Base-by-base conservation (phyloP, 2,329 filamentous ascomycete species). In the Fusarium scirpi region DNA sequence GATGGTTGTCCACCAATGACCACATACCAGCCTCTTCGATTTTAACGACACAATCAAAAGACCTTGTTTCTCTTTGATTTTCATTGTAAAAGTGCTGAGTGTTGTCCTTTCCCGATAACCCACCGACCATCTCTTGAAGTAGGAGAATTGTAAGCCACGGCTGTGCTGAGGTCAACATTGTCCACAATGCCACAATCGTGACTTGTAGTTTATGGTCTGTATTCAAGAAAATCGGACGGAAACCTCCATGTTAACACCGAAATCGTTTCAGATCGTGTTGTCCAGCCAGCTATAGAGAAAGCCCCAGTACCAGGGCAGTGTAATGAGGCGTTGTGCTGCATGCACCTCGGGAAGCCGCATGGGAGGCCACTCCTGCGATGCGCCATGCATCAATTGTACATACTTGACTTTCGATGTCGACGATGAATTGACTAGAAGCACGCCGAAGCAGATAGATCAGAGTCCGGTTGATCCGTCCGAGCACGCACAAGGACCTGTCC, bases 41-140 rank as follows among this genome's bases (percentile, higher is more conserved):
- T 27, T 24, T 48, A 52, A 43, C 16, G 49, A 38, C 25, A n/a
- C 10, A 8, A 24, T 30, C 22, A 4, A 38, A 38, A 38, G 6
- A 18, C 16, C 5, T n/a, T 22, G 5, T 34, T n/a, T 38, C 61
- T 25, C 24, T 49, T 66, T 67, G 63, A 66, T 51, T 67, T 66
- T 67, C 8, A 18, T 5, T 55, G 12, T 24, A 12, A n/a, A n/a
- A 27, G 20, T 13, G 5, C 16, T 9, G n/a, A 8, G 20, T 4
- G 10, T 43, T 29, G n/a, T 38, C 12, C 7, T 13, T 22, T 49
- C 24, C 45, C 7, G 25, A 45, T 34, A 3, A 41, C 22, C 3
- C 12, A 34, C 22, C 22, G 29, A 9, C 22, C 8, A n/a, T 24
- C 52, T n/a, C 18, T 29, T 40, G 48, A 41, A 29, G 24, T 34